These are phyloP conservation scores for Diversispora epigaea DNA, from an alignment of 192 early-diverging fungal genomes.

Conservation along the genomic window DNA sequence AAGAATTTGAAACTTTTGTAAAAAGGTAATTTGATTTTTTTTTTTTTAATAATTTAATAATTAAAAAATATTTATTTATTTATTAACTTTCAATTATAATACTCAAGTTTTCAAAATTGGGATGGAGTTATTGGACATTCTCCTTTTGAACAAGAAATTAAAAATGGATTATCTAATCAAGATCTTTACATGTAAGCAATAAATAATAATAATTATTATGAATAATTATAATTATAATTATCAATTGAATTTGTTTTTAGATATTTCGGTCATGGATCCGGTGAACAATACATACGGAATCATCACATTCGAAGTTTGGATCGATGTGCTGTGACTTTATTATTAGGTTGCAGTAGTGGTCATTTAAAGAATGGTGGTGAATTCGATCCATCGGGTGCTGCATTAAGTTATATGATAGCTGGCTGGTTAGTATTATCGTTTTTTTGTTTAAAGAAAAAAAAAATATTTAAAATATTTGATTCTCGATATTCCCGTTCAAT, in stretches of 20 bases:
- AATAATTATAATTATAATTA: neutral
- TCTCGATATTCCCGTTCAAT: neutral
- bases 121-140: slow-evolving; percentile 64
- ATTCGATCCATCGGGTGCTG: slow-evolving; percentile 85
- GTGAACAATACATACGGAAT: slow-evolving; percentile 76
- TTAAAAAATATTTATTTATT: neutral
- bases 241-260: slow-evolving; percentile 37
- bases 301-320: slow-evolving; percentile 63
- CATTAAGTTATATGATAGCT: slow-evolving; percentile 80
- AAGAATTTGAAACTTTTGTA: slow-evolving; percentile 64
- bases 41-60: neutral
- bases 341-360: slow-evolving; percentile 97
- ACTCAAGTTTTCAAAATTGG: slow-evolving; percentile 52
- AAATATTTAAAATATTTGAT: no score
- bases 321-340: slow-evolving; percentile 72
- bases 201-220: neutral
- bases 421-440: slow-evolving; percentile 58
- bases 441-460: neutral
- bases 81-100: neutral
- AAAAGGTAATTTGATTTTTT: slow-evolving; percentile 36
- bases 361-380: slow-evolving; percentile 69
- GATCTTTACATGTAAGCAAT: slow-evolving; percentile 52
- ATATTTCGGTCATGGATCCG: slow-evolving; percentile 95
- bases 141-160: slow-evolving; percentile 68
- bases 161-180: slow-evolving; percentile 50